Conservation (phyloP, 306 rosid genomes). For the Mucuna pruriens region DNA sequence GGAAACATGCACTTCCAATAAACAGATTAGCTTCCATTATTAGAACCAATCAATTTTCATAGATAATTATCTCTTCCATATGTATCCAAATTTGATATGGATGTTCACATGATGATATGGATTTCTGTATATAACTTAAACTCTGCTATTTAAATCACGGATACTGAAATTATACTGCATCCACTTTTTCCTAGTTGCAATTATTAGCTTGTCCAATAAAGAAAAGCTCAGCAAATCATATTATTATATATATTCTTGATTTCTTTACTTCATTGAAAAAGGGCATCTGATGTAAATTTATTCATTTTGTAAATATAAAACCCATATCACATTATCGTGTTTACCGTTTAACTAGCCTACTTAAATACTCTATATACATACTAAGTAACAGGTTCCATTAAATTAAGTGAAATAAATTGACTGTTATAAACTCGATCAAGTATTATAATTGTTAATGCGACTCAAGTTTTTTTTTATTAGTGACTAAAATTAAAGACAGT, state of each 20-base stretch:
- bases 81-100: neutral
- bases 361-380: neutral
- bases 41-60: neutral
- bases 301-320: neutral
- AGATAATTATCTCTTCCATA: neutral
- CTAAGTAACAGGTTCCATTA: neutral
- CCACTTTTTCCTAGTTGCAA: neutral
- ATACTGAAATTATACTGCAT: slow-evolving; percentile 21
- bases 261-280: neutral
- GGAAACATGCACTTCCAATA: neutral
- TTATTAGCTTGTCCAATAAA: slow-evolving; percentile 19
- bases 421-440: neutral
- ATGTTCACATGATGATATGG: slow-evolving; percentile 9
- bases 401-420: slow-evolving; percentile 19
- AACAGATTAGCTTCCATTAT: neutral
- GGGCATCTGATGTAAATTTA: neutral
- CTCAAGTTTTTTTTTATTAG: neutral
- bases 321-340: neutral
- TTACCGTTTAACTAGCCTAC: neutral
- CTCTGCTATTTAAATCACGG: neutral
- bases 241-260: neutral
- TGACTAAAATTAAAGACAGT: neutral
- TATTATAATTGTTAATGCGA: neutral
- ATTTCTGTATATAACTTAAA: slow-evolving; percentile 3
- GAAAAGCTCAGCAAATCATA: neutral